A percentile compares a stretch with the other conserved stretches of the same genome.
Conservation (phyloP, 257 asterid genomes). For the Mitragyna speciosa region DNA sequence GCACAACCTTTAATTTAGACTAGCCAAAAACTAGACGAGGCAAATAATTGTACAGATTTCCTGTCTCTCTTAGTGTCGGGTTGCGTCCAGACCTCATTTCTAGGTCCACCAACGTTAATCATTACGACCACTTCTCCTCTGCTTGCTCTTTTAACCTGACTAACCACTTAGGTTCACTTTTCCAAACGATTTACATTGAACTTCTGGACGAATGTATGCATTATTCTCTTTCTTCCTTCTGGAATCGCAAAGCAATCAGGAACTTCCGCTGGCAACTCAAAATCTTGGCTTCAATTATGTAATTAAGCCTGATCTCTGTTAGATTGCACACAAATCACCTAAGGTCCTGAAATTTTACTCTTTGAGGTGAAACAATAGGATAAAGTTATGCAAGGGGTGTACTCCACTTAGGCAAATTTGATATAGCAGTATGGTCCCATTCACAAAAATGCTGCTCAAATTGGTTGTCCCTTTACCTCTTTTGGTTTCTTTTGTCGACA, state of each 20-base stretch:
- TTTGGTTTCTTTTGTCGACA: neutral
- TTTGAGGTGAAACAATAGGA: neutral
- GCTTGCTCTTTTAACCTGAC: neutral
- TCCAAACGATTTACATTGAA: neutral
- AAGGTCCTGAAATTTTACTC: neutral
- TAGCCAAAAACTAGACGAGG: neutral
- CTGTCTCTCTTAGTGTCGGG: neutral
- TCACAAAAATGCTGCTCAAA: neutral
- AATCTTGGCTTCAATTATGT: neutral
- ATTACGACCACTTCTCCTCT: neutral
- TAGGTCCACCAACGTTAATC: slow-evolving; percentile 2
- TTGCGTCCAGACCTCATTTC: neutral
- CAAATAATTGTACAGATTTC: neutral
- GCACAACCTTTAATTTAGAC: neutral
- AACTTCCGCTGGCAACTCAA: neutral
- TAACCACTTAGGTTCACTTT: neutral
- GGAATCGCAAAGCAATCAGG: neutral
- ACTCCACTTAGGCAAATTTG: too few relatives aligned
- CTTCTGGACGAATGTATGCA: neutral
- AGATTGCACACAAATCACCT: neutral
- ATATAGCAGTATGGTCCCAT: neutral
- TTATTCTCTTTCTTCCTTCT: neutral
- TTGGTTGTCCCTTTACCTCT: neutral
- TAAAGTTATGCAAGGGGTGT: neutral
- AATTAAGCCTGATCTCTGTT: neutral